Conservation (phyloP, 805 yeast species). For the Cyberlindnera saturnus region DNA sequence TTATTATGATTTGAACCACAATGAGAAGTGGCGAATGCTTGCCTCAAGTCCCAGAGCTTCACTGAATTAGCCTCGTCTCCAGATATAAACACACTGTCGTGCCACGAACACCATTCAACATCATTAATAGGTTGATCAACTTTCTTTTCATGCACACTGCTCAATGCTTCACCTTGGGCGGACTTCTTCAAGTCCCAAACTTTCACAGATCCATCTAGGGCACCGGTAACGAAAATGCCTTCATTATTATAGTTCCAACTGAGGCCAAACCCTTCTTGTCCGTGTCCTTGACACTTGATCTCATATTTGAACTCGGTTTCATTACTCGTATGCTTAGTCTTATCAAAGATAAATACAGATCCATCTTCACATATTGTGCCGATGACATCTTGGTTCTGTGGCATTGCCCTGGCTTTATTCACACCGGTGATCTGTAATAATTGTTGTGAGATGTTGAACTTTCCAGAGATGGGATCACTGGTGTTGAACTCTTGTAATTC, state of each 20-base stretch:
- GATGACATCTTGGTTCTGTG: conserved; percentile 80
- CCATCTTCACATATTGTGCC: conserved; percentile 70
- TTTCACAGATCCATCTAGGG: conserved; percentile 57
- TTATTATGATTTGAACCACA: conserved; percentile 11
- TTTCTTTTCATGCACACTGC: conserved; percentile 9
- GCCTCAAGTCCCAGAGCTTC: conserved; percentile 50
- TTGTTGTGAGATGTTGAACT: conserved; percentile 43
- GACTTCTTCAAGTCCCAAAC: conserved; percentile 60
- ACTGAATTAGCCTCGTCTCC: conserved; percentile 61
- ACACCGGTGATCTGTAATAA: conserved; percentile 70
- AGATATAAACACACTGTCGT: conserved; percentile 52
- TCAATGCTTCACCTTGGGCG: conserved; percentile 16
- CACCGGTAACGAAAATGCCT: conserved; percentile 55
- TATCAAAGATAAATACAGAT: conserved; percentile 59
- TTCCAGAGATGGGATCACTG: conserved; percentile 25
- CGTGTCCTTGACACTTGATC: conserved; percentile 37
- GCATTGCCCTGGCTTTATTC: conserved; percentile 67
- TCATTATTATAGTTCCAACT: conserved; percentile 67
- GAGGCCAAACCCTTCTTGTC: conserved; percentile 59
- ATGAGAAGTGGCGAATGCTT: conserved; percentile 5
- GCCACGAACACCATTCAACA: conserved; percentile 59
- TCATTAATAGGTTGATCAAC: conserved; percentile 60
- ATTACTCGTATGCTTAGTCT: conserved; percentile 69
- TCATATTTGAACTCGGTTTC: conserved; percentile 43
- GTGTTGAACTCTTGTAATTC: conserved; percentile 29